Conservation (phyloP, 176 grass and related monocot genomes). For the Carex parvula region DNA sequence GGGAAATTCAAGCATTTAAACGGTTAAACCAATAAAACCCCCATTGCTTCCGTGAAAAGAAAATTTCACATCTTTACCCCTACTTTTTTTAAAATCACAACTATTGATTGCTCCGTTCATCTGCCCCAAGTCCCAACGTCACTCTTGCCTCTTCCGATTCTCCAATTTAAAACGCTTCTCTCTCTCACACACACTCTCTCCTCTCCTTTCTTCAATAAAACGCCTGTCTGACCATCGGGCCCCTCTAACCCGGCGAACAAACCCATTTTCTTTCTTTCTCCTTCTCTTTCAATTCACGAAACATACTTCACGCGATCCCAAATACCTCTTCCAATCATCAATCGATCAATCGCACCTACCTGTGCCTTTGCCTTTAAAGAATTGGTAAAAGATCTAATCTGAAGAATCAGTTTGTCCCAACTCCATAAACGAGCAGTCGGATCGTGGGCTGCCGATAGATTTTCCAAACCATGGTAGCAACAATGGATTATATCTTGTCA, state of each 20-base stretch:
- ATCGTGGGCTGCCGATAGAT: not conserved
- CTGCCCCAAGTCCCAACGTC: not conserved
- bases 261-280: not conserved
- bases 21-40: too few relatives aligned
- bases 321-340: not conserved
- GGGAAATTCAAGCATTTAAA: slow-evolving; percentile 11
- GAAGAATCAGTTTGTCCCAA: not conserved
- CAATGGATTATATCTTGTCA: not conserved
- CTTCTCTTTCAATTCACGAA: not conserved
- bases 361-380: not conserved
- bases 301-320: not conserved
- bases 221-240: not conserved
- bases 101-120: not conserved
- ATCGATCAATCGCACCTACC: not conserved
- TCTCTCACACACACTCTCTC: not conserved
- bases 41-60: not conserved
- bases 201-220: not conserved
- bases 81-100: slow-evolving; percentile 1
- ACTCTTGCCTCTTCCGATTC: not conserved
- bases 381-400: not conserved
- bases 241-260: not conserved
- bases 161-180: slow-evolving; percentile 12
- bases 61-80: not conserved
- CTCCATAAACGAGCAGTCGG: not conserved
- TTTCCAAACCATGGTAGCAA: not conserved